Evolutionary conservation across 139 green algal species (phyloP), one percentile per base, ranked within the genome.

Genomic region (Yamagishiella unicocca): DNA sequence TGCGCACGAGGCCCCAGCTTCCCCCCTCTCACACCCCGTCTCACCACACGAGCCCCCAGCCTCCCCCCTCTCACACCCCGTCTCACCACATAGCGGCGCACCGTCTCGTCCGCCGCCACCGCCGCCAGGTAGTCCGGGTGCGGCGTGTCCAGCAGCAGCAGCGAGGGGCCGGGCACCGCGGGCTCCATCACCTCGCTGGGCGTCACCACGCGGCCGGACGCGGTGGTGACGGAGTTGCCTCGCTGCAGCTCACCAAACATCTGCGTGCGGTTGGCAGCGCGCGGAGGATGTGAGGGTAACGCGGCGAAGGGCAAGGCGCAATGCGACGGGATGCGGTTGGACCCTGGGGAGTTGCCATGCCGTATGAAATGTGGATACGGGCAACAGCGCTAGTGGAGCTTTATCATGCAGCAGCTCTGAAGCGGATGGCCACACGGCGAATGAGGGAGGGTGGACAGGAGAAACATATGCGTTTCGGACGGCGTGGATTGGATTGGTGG

Each of bases 131-230:
- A 91, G 9, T 40, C 85, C 0, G 31, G 14, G 42, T 46, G 89
- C 29, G 97, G 97, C 82, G 94, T 97, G 90, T 99, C 97, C 22
- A 98, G 37, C 21, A 99, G 85, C 10, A 99, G 33, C n/a, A 97
- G 87, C 6, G 94, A 58, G 1, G 97, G 94, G 1, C 97, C 97
- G 14, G 95, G 92, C 50, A 91, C 66, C 2, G 84, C 50, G 0
- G 95, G 88, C 53, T 95, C 94, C 93, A 97, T 95, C n/a, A 99
- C 97, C 19, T 97, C 87, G 27, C 88, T 35, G 0, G 95, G 94
- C 1, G 55, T 54, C 21, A 98, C 87, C 14, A 73, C 73, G 7
- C 22, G 85, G 10, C 95, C 96, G 37, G 92, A 93, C 17, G 87
- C 67, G 0, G 89, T 64, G 27, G 80, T 87, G 24, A 99, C 93